Evolutionary conservation across 805 yeast genomes (phyloP), one percentile per base, ranked within the genome.

Genomic region (Yarrowia osloensis): DNA sequence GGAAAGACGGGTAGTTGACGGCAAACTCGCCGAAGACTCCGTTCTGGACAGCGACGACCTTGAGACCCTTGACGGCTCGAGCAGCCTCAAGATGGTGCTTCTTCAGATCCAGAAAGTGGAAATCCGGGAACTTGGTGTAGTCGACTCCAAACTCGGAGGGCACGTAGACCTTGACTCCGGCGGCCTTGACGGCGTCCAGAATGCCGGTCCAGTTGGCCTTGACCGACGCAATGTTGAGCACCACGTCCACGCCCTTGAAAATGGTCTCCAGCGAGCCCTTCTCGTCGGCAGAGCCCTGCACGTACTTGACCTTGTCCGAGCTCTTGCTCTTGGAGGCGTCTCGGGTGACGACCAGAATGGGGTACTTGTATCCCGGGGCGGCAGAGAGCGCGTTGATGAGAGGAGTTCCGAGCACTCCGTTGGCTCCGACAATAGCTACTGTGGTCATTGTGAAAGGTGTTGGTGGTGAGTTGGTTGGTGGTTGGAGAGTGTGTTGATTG

Each of bases 111-210:
- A 69, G 61, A 17, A 49, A 59, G 31, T 37, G 19, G 35, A 22
- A 31, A n/a, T 50, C 63, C 8, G 47, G 62, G 22, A 52, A 44
- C 31, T 42, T 31, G 42, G 67, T 61, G 49, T 68, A 57, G 66
- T 85, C 85, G 24, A 78, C 71, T 46, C 90, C 91, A 71, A 83
- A 87, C 71, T 86, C 89, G 2, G 88, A 82, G 35, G 89, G 88
- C 70, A 86, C 81, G 76, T 80, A 86, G 37, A 85, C 72, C 72
- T 82, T 81, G 61, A 85, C 84, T 17, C 70, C 70, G 69, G 82
- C 81, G 62, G 78, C 79, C 33, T 72, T 75, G 2, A 81, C 81
- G 8, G 82, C 80, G 57, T 82, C 84, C 37, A 81, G 68, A n/a
- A 76, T 69, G 0, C 70, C 76, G 35, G 76, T 80, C 21, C 72